phyloP scores from a whole-genome alignment of 768 basidiomycete genomes.

The Lanmaoa rubissima region DNA sequence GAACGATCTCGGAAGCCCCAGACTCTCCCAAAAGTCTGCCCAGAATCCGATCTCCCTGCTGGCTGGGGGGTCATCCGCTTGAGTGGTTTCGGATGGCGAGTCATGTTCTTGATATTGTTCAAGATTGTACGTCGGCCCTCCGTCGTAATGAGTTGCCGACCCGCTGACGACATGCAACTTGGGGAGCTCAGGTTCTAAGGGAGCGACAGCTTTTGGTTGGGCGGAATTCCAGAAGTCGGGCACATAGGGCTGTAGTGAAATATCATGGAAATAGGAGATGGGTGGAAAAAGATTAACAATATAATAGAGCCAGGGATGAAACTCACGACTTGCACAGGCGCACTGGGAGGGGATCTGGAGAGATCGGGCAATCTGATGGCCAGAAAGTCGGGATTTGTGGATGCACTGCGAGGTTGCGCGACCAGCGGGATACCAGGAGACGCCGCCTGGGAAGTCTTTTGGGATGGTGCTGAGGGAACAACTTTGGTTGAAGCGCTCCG shows the following conservation, averaged over 20 bases:
- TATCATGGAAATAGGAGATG: conserved; percentile 2
- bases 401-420: conserved; percentile 18
- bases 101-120: conserved; percentile 23
- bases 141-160: conserved; percentile 44
- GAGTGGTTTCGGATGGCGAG: background rate
- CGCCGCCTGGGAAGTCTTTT: conserved; percentile 28
- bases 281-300: background rate
- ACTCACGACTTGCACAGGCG: conserved; percentile 59
- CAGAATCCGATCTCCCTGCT: conserved; percentile 24
- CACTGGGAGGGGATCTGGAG: conserved; percentile 40
- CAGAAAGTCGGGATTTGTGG: conserved; percentile 36
- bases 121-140: conserved; percentile 45
- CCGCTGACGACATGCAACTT: conserved; percentile 53
- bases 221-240: conserved; percentile 60
- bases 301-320: conserved; percentile 2
- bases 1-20: conserved; percentile 36
- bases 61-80: conserved; percentile 13
- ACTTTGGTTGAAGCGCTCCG: conserved; percentile 26
- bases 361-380: conserved; percentile 59
- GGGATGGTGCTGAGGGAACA: conserved; percentile 18
- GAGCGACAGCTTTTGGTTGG: conserved; percentile 32
- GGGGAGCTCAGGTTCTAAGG: conserved; percentile 32
- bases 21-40: conserved; percentile 37
- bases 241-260: conserved; percentile 48
- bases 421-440: conserved; percentile 45